Base-by-base conservation (phyloP, 169 alveolate species). In the Plasmodium coatneyi region DNA sequence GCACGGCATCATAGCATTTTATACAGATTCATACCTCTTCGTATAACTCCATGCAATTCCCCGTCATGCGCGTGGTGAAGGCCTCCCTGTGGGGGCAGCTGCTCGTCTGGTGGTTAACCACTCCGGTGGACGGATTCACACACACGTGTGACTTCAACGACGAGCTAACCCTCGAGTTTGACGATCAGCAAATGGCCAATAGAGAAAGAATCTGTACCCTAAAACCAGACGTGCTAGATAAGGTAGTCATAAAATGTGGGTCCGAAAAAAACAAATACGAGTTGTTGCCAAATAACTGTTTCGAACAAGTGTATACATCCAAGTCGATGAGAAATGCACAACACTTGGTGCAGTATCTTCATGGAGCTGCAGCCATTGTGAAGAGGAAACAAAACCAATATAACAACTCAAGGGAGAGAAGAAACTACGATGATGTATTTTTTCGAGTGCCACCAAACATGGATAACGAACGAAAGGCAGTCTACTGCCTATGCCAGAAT, bases 141-240 rank as follows among this genome's bases (percentile, higher is more conserved):
- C 79, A 74, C 30, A 54, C 22, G 19, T 89, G 94, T n/a, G 94
- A 89, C 12, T 89, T 89, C 46, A 89, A 89, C 10, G 66, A 89
- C 6, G 71, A 66, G 12, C 0, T 25, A 0, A 56, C 16, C 12
- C 30, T 79, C 66, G 74, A 19, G 2, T 36, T 87, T 16, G 66
- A 7, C 0, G 60, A 56, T 0, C 16, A 5, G 4, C 82, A 80
- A 25, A 46, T 12, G 5, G 7, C 36, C 1, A 49, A 14, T 60
- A 22, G 3, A 25, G 19, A 49, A 14, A 56, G 60, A 39, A 6
- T 25, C 36, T 89, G 94, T 32, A 28, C n/a, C 19, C 71, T 89
- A 22, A 22, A 32, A 28, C 94, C 94, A 5, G 30, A 28, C 0
- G 10, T 54, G n/a, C 43, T 89, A 3, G 83, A 80, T 2, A 80